Percentiles rank a stretch among this genome's conserved stretches.
phyloP scores from a whole-genome alignment of 2,329 filamentous ascomycete species.

The Hypoxylon sp. region DNA sequence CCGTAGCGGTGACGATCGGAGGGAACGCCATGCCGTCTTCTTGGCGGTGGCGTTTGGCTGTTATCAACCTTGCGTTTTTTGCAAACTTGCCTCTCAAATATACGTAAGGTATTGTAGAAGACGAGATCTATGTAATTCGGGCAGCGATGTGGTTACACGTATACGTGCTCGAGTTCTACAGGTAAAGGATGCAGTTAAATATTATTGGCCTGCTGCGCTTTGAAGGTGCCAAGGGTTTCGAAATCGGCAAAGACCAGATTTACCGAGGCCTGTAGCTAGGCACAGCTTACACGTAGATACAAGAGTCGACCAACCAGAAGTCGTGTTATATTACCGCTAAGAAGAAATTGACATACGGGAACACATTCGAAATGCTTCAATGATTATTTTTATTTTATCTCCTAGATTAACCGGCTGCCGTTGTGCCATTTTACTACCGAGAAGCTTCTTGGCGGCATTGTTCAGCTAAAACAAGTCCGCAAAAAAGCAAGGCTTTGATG shows the following conservation, averaged over 20 bases:
- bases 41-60: neutral
- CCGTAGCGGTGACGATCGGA: constrained; percentile 71
- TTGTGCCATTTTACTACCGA: constrained; percentile 1
- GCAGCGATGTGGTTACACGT: constrained; percentile 3
- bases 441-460: neutral
- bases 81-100: neutral
- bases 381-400: constrained; percentile 13
- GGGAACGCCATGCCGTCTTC: constrained; percentile 57
- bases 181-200: neutral
- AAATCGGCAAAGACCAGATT: constrained; percentile 24
- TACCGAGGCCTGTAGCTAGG: constrained; percentile 5
- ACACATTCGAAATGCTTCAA: constrained; percentile 1
- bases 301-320: constrained; percentile 9
- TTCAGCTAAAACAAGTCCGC: constrained; percentile 8
- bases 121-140: neutral
- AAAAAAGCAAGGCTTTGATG: constrained; percentile 6
- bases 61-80: neutral
- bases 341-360: neutral
- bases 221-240: neutral
- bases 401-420: neutral
- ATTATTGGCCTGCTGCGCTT: constrained; percentile 10
- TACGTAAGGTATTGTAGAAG: neutral
- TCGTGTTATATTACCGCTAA: neutral
- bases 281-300: neutral
- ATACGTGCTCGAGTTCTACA: constrained; percentile 1